Percentiles rank a stretch among this genome's conserved stretches.
Evolutionary conservation across 148 eudicot species (phyloP).

Genomic region (Heliosperma pusillum): DNA sequence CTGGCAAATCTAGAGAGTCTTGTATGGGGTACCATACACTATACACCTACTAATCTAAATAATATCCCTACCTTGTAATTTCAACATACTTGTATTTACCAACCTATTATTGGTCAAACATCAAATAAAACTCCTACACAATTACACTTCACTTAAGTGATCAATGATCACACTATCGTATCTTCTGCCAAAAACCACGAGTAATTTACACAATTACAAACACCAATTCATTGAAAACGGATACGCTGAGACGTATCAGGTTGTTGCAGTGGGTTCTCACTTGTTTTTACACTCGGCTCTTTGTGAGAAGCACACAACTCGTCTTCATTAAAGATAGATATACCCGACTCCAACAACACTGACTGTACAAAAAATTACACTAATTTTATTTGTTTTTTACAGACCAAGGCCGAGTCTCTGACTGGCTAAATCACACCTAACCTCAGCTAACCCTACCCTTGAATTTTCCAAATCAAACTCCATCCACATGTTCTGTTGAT

Average conservation of each 20-base stretch:
- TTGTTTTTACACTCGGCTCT: no score
- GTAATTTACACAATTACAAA: neutral
- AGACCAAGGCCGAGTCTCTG: slow-evolving; percentile 50
- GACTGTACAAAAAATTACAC: no score
- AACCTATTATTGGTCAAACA: slow-evolving; percentile 18
- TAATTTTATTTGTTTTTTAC: no score
- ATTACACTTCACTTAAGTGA: neutral
- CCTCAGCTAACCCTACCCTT: slow-evolving; percentile 73
- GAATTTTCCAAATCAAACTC: slow-evolving; percentile 73
- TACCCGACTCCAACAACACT: no score
- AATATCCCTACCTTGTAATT: neutral
- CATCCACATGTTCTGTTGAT: slow-evolving; percentile 91
- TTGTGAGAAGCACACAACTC: no score
- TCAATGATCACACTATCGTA: neutral
- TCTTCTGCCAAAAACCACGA: neutral
- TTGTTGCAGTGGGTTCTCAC: no score
- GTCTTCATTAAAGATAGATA: no score
- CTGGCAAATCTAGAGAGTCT: neutral
- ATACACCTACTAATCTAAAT: no score
- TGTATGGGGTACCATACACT: neutral
- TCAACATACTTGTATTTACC: slow-evolving; percentile 11
- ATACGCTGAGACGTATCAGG: no score
- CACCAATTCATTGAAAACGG: no score
- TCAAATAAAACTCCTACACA: slow-evolving; percentile 12
- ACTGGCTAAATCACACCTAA: slow-evolving; percentile 73